Evolutionary conservation across 2,329 filamentous ascomycete genomes (phyloP), one percentile per base, ranked within the genome.

Genomic region (Aspergillus brasiliensis): DNA sequence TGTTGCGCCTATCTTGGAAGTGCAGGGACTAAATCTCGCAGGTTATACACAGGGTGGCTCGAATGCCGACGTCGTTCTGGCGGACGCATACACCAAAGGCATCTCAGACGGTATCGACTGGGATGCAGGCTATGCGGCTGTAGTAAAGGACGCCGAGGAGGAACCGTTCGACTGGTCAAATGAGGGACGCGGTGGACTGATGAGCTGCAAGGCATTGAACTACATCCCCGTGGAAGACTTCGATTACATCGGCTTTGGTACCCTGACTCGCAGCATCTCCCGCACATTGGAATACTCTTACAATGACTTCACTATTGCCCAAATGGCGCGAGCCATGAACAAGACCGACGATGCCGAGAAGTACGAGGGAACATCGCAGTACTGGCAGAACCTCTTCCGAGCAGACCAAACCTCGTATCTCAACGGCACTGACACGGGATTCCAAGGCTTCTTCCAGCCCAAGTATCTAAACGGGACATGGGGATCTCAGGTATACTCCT

Each of bases 241-340:
- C 55, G 89, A 92, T 71, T 80, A 81, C 2, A 75, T 82, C 31
- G 88, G 88, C 2, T 86, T 88, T 34, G 89, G 89, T 0, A 87
- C 87, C 0, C 84, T 90, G 76, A 91, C 89, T 0, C 82, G 90
- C 10, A 88, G 84, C 61, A 84, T 92, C 46, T 91, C 87, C 1
- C 83, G 90, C 13, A 92, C 89, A 0, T 81, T 92, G 2, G 90
- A 92, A 70, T 92, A 92, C 70, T 84, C 87, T 4, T 92, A 92
- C 74, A 87, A 92, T 66, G 89, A 92, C 75, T 92, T 85, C 68
- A 84, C 83, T 58, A 86, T 90, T 58, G 78, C 86, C 0, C 81
- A 87, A 40, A 85, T 91, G 59, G 88, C 88, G 0, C 80, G 78
- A 1, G 80, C 78, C 0, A 71, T 90, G 21, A 84, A 84, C 11